These are phyloP conservation scores for Cryptococcus sp. DNA, from an alignment of 1,284 basidiomycete species.

Conservation along the genomic window DNA sequence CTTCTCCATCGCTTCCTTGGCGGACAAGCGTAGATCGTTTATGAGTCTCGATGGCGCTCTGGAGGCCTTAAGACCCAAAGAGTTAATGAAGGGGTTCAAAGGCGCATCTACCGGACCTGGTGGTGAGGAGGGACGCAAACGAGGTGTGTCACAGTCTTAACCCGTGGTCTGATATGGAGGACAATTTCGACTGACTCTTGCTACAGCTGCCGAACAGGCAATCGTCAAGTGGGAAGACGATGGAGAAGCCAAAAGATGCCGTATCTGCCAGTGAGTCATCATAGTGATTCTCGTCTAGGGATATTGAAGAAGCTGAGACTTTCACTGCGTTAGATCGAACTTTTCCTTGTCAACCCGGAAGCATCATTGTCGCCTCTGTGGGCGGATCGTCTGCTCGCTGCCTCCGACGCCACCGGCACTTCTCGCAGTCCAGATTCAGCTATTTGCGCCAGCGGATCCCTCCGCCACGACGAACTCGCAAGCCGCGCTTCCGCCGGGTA, in stretches of 20 bases:
- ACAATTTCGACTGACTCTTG: background rate
- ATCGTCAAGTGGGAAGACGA: slow-evolving; percentile 97
- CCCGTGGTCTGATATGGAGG: background rate
- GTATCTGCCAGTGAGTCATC: slow-evolving; percentile 73
- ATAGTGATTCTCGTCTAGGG: slow-evolving; percentile 1
- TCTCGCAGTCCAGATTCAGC: slow-evolving; percentile 54
- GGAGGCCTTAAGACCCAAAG: slow-evolving; percentile 49
- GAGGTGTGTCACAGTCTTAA: slow-evolving; percentile 26
- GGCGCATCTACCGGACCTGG: slow-evolving; percentile 64
- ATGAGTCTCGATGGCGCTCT: slow-evolving; percentile 38
- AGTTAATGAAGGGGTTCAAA: slow-evolving; percentile 56
- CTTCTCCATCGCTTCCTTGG: slow-evolving; percentile 28
- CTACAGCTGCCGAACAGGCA: slow-evolving; percentile 75
- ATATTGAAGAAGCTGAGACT: background rate
- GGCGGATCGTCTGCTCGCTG: slow-evolving; percentile 86
- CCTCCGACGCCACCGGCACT: slow-evolving; percentile 64
- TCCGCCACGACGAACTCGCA: slow-evolving; percentile 19
- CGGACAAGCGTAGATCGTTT: slow-evolving; percentile 30
- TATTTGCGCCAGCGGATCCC: slow-evolving; percentile 44
- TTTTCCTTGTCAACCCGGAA: slow-evolving; percentile 92
- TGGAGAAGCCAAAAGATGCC: slow-evolving; percentile 70
- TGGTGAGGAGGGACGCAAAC: slow-evolving; percentile 54
- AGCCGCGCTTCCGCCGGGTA: slow-evolving; percentile 48
- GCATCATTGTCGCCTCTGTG: slow-evolving; percentile 95
- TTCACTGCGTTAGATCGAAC: slow-evolving; percentile 59